Evolutionary conservation across 2,329 filamentous ascomycete species (phyloP).

Genomic region (Pseudogymnoascus sp.): DNA sequence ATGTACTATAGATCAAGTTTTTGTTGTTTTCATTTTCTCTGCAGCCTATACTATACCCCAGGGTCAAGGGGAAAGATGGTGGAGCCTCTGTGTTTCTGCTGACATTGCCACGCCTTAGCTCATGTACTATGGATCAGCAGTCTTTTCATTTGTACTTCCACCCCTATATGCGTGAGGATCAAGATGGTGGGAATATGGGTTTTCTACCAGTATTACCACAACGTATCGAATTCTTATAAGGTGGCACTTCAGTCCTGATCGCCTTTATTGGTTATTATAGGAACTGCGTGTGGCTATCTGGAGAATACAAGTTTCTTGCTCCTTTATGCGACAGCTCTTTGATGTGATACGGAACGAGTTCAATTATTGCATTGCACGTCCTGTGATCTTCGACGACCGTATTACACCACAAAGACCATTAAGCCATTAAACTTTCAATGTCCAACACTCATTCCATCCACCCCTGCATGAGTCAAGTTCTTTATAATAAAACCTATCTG

Average conservation of each 20-base stretch:
- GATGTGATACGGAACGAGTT: neutral
- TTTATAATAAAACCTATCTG: neutral
- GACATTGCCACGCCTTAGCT: neutral
- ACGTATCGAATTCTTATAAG: neutral
- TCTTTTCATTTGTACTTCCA: neutral
- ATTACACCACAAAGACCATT: neutral
- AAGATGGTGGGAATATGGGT: neutral
- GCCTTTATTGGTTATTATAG: neutral
- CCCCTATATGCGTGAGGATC: neutral
- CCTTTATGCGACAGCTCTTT: neutral
- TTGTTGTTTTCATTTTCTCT: neutral
- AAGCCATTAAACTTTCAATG: neutral
- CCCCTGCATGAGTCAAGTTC: neutral
- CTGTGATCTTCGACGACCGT: neutral
- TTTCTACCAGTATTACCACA: neutral
- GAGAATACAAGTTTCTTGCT: neutral
- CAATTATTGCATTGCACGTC: neutral
- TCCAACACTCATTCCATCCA: neutral
- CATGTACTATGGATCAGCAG: neutral
- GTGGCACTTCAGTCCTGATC: neutral
- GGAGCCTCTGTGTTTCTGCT: neutral
- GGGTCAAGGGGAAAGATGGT: neutral
- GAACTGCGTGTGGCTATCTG: neutral
- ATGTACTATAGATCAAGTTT: neutral
- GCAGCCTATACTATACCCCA: neutral